Percentiles rank a stretch among this genome's conserved stretches.
These are phyloP conservation scores for Tetracladium maxilliforme DNA, from an alignment of 2,329 filamentous ascomycete genomes.

Conservation along the genomic window DNA sequence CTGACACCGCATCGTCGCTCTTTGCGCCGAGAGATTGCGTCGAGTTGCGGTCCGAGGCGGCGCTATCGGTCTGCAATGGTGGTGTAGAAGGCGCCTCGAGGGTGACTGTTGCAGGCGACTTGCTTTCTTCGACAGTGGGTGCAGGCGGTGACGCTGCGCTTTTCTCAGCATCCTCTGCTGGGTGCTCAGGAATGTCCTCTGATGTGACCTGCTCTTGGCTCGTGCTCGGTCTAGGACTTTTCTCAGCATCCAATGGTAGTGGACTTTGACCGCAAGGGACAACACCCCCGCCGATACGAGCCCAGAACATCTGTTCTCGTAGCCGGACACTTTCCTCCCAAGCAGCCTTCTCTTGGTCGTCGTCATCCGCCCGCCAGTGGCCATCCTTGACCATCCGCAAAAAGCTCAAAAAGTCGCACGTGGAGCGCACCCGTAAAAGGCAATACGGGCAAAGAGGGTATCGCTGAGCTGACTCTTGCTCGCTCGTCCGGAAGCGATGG, in stretches of 20 bases:
- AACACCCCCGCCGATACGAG: slow-evolving; percentile 80
- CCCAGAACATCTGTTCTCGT: slow-evolving; percentile 95
- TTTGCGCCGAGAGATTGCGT: too few species aligned
- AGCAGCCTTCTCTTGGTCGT: slow-evolving; percentile 70
- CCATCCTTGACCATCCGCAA: slow-evolving; percentile 84
- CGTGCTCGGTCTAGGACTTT: slow-evolving; percentile 17
- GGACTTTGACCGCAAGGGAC: slow-evolving; percentile 40
- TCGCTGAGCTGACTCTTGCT: slow-evolving; percentile 72
- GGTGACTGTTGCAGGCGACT: too few species aligned
- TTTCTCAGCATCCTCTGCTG: too few species aligned
- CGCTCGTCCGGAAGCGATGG: slow-evolving; percentile 79
- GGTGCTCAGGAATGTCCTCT: slow-evolving; percentile 21
- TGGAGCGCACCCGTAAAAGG: slow-evolving; percentile 66
- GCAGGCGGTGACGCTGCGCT: too few species aligned
- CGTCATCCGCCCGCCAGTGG: slow-evolving; percentile 72
- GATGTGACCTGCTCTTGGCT: slow-evolving; percentile 22
- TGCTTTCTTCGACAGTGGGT: too few species aligned
- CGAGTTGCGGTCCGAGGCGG: too few species aligned
- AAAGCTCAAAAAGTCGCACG: slow-evolving; percentile 87
- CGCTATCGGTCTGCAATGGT: too few species aligned
- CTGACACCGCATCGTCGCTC: too few species aligned
- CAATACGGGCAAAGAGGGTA: slow-evolving; percentile 89
- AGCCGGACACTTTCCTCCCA: slow-evolving; percentile 92
- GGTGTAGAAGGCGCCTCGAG: too few species aligned
- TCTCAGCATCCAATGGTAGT: slow-evolving; percentile 6